phyloP scores from a whole-genome alignment of 179 eudicot species.

The Actinidia chinensis region DNA sequence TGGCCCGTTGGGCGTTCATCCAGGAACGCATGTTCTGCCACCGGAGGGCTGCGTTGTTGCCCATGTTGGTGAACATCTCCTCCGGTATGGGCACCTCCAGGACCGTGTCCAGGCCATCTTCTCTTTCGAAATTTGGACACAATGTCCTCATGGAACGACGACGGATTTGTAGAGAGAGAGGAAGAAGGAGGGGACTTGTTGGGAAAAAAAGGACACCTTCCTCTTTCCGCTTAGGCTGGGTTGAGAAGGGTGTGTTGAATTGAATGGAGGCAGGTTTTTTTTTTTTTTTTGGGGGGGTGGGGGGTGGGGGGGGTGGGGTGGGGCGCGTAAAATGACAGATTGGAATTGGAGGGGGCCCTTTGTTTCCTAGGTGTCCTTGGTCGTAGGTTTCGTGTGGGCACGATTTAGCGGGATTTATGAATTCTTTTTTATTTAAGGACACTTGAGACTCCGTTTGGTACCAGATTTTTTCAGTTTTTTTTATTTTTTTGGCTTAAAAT shows the following conservation, averaged over 20 bases:
- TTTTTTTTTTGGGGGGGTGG: background rate
- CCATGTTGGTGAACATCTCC: conserved; percentile 53
- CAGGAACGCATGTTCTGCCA: conserved; percentile 64
- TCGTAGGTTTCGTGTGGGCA: conserved; percentile 37
- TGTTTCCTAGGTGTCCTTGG: conserved; percentile 31
- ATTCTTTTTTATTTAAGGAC: background rate
- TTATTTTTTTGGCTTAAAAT: too few relatives aligned
- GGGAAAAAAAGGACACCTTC: conserved; percentile 15
- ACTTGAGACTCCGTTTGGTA: too few relatives aligned
- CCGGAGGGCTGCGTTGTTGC: conserved; percentile 34
- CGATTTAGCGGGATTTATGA: conserved; percentile 22
- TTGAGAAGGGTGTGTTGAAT: background rate
- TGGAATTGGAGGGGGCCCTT: background rate
- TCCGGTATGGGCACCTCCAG: conserved; percentile 73
- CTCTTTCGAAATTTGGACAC: conserved; percentile 55
- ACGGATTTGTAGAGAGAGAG: background rate
- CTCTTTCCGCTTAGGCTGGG: conserved; percentile 12
- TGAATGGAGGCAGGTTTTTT: conserved; percentile 1
- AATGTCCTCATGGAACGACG: conserved; percentile 44
- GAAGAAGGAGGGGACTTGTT: background rate
- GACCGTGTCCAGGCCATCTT: conserved; percentile 65
- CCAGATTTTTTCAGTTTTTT: too few relatives aligned
- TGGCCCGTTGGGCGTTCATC: conserved; percentile 39
- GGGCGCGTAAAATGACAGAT: background rate
- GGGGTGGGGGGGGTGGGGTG: background rate